These are phyloP conservation scores for Ceratobasidium sp. DNA, from an alignment of 1,284 basidiomycete species.

Conservation along the genomic window DNA sequence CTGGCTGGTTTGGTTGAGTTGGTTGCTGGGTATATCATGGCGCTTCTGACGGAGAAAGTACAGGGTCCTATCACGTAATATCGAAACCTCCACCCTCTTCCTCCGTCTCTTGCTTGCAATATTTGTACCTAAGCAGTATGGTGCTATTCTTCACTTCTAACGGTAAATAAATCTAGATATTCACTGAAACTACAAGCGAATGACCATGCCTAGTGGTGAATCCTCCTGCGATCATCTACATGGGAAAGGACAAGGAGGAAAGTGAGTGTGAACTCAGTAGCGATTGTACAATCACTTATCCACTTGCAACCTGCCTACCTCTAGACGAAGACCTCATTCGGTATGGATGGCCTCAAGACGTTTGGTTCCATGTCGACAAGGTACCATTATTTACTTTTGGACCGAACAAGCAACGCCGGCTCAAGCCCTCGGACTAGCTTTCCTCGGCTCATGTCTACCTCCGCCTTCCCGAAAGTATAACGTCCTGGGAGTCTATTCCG, in stretches of 20 bases:
- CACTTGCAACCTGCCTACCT: not conserved
- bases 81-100: no score
- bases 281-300: not conserved
- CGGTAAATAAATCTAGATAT: constrained; percentile 45
- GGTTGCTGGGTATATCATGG: no score
- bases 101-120: no score
- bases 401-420: no score
- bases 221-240: constrained; percentile 82
- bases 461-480: constrained; percentile 77
- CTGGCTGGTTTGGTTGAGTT: no score
- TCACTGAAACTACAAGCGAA: constrained; percentile 6
- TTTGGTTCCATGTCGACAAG: constrained; percentile 65
- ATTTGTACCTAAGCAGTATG: constrained; percentile 48
- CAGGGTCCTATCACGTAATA: no score
- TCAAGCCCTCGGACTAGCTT: constrained; percentile 67
- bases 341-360: constrained; percentile 70
- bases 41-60: no score
- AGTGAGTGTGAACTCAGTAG: constrained; percentile 60
- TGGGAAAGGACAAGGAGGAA: constrained; percentile 97
- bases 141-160: constrained; percentile 62
- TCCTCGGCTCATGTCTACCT: constrained; percentile 95
- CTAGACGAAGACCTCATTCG: constrained; percentile 93
- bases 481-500: constrained; percentile 86
- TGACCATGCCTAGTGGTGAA: constrained; percentile 50
- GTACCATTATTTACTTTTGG: constrained; percentile 39